Base-by-base conservation (phyloP, 371 early-diverging fungal genomes). In the Mucor mucedo region DNA sequence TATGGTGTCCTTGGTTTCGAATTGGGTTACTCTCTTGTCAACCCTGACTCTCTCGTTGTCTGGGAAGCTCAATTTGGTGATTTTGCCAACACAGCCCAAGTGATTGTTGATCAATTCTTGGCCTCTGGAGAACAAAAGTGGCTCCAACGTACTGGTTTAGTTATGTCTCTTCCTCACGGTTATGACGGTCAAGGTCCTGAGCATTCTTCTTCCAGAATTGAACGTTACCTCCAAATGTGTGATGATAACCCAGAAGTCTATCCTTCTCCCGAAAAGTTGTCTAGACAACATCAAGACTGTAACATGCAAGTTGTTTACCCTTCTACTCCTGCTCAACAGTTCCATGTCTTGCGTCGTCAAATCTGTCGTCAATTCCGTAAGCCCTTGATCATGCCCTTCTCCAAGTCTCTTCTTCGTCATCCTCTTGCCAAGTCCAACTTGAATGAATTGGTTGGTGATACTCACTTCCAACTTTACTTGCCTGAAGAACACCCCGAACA, bases 41-140 rank as follows among this genome's bases (percentile, higher is more conserved):
- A 91, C 83, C 97, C 98, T 56, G 90, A 96, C 74, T 85, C 94
- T 47, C 87, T 98, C 39, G 87, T 95, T 30, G 82, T 97, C 69
- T 98, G 98, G 98, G 98, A 98, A 81, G 98, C 96, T 28, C 98
- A 98, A 85, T 94, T 98, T 69, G 98, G 98, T 73, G 98, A 98
- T 79, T 97, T 97, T 76, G 93, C 93, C 78, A 98, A 97, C 87
- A 92, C 84, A 65, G 96, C 98, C 9, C 98, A 98, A 84, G 89
- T 89, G 75, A 98, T 98, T 68, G 92, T 98, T 69, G 98, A 98
- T 75, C 97, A 96, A 77, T 98, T 95, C 78, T 91, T 98, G 54
- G 87, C 93, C 11, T 85, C 94, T 53, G 98, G 97, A 62, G 98
- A 98, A 79, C 92, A 93, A 79, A 98, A 98, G 81, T 98, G 98